Evolutionary conservation across 2,329 filamentous ascomycete species (phyloP).

Genomic region (Achaetomium macrosporum): DNA sequence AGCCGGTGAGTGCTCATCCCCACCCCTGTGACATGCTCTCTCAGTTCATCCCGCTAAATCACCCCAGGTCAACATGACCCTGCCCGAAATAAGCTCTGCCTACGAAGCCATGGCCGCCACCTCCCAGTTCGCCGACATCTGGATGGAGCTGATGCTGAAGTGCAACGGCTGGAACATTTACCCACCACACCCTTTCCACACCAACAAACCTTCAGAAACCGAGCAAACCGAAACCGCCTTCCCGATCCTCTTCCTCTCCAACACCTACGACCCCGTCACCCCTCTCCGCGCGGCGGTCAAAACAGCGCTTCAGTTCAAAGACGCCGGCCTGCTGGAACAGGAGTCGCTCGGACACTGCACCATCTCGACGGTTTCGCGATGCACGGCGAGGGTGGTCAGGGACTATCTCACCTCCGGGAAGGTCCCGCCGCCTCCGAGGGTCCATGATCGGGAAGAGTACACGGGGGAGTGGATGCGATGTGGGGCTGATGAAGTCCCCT

Average conservation of each 20-base stretch:
- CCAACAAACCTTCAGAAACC: too few relatives aligned
- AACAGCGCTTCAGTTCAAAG: constrained; percentile 34
- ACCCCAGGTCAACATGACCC: constrained; percentile 29
- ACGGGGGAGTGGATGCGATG: constrained; percentile 20
- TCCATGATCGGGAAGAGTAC: not conserved
- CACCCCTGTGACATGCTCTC: not conserved
- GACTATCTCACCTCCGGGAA: constrained; percentile 33
- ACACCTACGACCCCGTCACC: constrained; percentile 54
- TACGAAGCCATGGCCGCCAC: constrained; percentile 28
- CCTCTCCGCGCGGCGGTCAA: constrained; percentile 43
- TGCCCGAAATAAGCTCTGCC: constrained; percentile 25
- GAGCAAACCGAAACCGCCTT: constrained; percentile 40
- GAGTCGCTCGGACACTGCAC: constrained; percentile 33
- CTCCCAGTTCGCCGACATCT: constrained; percentile 34
- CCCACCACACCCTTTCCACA: constrained; percentile 13
- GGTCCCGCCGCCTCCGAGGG: constrained; percentile 28
- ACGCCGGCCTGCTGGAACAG: constrained; percentile 35
- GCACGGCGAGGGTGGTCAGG: constrained; percentile 31
- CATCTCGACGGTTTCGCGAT: constrained; percentile 31
- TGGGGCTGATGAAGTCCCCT: constrained; percentile 17
- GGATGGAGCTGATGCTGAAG: constrained; percentile 25
- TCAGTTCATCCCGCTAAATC: not conserved
- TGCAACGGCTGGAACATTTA: constrained; percentile 24
- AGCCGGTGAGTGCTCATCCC: constrained; percentile 16
- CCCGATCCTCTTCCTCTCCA: constrained; percentile 53